Conservation (phyloP, 2,329 filamentous ascomycete species). For the Trichoderma gracile region DNA sequence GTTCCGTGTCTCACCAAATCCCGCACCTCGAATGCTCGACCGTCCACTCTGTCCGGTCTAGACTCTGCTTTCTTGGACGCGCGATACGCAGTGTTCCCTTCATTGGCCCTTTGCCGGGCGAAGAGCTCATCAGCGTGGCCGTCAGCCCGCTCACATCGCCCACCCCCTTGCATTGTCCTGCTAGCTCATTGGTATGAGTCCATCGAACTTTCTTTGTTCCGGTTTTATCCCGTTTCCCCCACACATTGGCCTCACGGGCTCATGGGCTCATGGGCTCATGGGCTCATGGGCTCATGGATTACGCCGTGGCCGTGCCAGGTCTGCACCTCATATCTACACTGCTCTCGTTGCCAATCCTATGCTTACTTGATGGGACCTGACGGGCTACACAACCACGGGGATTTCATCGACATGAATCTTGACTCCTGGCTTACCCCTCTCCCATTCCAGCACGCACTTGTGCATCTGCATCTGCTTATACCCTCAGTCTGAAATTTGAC, state of each 20-base stretch:
- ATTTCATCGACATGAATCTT: slow-evolving; percentile 4
- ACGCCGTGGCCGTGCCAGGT: not conserved
- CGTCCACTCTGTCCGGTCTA: slow-evolving; percentile 8
- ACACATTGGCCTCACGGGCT: not conserved
- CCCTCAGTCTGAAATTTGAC: not conserved
- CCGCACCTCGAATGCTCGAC: not conserved
- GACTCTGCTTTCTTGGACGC: not conserved
- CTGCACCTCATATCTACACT: slow-evolving; percentile 2
- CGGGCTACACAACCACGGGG: not conserved
- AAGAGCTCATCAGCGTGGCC: slow-evolving; percentile 19
- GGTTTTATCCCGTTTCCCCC: not conserved
- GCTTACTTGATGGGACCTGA: not conserved
- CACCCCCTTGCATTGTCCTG: slow-evolving; percentile 19
- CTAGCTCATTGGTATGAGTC: slow-evolving; percentile 17
- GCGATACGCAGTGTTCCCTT: slow-evolving; percentile 16
- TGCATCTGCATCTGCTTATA: not conserved
- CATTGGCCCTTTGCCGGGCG: not conserved
- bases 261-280: slow-evolving; percentile 1
- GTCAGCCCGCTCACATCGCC: slow-evolving; percentile 23
- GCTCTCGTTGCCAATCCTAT: slow-evolving; percentile 14
- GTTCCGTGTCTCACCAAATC: not conserved
- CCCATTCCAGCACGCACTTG: slow-evolving; percentile 3
- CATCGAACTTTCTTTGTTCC: too few relatives aligned
- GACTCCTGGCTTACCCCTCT: slow-evolving; percentile 17
- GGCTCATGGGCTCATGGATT: slow-evolving; percentile 1